These are phyloP conservation scores for Geotrichum australiense DNA, from an alignment of 1,139 yeast species.

Conservation along the genomic window DNA sequence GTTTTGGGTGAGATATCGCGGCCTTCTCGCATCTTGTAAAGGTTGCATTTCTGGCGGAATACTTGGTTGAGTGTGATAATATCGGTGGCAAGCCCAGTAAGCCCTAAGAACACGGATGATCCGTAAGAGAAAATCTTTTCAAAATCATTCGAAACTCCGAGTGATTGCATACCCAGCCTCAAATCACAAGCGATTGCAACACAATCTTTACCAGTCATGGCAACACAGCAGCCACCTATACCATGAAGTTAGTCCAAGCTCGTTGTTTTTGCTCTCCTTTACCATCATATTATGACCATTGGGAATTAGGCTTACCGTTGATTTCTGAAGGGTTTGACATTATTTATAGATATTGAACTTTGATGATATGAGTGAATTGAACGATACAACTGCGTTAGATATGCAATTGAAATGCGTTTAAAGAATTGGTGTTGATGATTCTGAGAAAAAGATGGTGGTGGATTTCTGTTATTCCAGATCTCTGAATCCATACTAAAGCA, in stretches of 20 bases:
- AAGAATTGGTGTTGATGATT: no score
- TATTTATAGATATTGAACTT: not conserved
- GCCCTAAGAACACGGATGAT: conserved; percentile 68
- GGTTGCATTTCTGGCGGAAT: conserved; percentile 76
- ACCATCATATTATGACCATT: not conserved
- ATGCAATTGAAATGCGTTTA: no score
- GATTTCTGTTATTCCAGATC: not conserved
- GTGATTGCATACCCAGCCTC: conserved; percentile 87
- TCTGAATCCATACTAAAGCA: no score
- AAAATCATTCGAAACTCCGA: conserved; percentile 86
- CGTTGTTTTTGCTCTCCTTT: not conserved
- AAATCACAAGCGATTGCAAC: conserved; percentile 96
- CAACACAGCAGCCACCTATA: conserved; percentile 88
- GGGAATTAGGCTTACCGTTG: conserved; percentile 29
- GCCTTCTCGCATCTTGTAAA: conserved; percentile 89
- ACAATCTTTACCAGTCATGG: conserved; percentile 98
- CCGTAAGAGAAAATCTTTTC: conserved; percentile 87
- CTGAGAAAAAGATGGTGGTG: not conserved
- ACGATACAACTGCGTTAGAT: no score
- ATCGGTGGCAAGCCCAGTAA: conserved; percentile 94
- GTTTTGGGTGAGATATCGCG: conserved; percentile 88
- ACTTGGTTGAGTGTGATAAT: conserved; percentile 76
- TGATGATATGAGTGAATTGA: no score
- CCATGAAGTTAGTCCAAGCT: not conserved
- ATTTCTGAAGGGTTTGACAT: conserved; percentile 34